Evolutionary conservation across 768 basidiomycete genomes (phyloP), one percentile per base, ranked within the genome.

Genomic region (Cystofilobasidium capitatum): DNA sequence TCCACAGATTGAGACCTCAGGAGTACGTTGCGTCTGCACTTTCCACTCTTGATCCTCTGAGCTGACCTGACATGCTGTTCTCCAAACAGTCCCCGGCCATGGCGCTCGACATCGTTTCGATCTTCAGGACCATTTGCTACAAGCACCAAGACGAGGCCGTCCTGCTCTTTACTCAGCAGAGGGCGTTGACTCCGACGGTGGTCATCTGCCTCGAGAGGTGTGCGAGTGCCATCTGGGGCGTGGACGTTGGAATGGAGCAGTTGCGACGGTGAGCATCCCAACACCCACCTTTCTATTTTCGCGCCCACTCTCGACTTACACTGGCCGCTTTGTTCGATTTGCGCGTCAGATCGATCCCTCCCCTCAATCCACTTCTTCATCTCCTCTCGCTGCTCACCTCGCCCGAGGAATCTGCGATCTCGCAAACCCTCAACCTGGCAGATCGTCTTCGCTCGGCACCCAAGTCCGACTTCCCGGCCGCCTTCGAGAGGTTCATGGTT

Each of bases 401-500:
- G 14, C 68, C 33, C 37, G 63, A 54, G 9, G 59, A 17, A 51
- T 31, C 40, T n/a, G 36, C 26, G 66, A 68, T 13, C 42, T 57
- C 47, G 57, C 58, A 24, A 7, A 51, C 49, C 12, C 47, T 17
- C 62, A 62, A 44, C 51, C 60, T 59, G 5, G 35, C 44, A 64
- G 68, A 58, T 62, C 59, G 62, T 68, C 72, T 31, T 1, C 54
- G 61, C 29, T 60, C 49, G 20, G 24, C 59, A 33, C 37, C 70
- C 68, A 29, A 69, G 65, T 24, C 39, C 44, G 76, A 75, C 36
- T 75, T 75, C 64, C 72, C 72, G 36, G 74, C 73, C 1, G 36
- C 74, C 1, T 73, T 72, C 54, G 72, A 74, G 42, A n/a, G 72
- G 13, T 74, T 75, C 58, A 71, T 75, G 10, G 64, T 71, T 42